These are phyloP conservation scores for Umbelopsis vinacea DNA, from an alignment of 192 early-diverging fungal genomes.

Conservation along the genomic window DNA sequence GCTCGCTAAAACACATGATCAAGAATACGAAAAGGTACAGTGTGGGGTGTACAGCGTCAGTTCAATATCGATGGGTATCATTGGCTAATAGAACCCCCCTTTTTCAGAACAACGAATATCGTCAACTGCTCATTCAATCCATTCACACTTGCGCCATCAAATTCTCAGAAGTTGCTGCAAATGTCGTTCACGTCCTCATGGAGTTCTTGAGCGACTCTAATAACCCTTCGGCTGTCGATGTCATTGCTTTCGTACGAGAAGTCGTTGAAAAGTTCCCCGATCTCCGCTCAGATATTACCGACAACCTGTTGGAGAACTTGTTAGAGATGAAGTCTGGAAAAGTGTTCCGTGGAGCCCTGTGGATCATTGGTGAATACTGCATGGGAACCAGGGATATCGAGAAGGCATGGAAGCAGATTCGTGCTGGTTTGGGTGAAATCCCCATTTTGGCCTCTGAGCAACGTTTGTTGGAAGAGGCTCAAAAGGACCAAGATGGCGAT, in stretches of 20 bases:
- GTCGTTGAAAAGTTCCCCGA: slow-evolving; percentile 96
- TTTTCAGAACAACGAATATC: slow-evolving; percentile 84
- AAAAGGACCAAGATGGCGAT: slow-evolving; percentile 57
- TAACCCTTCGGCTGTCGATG: slow-evolving; percentile 90
- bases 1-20: slow-evolving; percentile 88
- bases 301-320: slow-evolving; percentile 83
- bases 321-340: slow-evolving; percentile 88
- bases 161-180: slow-evolving; percentile 96
- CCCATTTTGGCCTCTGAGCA: slow-evolving; percentile 95
- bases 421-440: slow-evolving; percentile 86
- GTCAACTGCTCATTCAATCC: slow-evolving; percentile 93
- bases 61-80: no score
- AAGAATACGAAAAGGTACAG: slow-evolving; percentile 83
- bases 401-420: slow-evolving; percentile 80
- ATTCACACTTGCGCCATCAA: slow-evolving; percentile 95
- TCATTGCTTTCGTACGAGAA: slow-evolving; percentile 96
- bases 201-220: slow-evolving; percentile 93
- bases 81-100: neutral
- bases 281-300: slow-evolving; percentile 82
- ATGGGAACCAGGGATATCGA: slow-evolving; percentile 80
- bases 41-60: no score
- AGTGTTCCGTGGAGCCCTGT: slow-evolving; percentile 94
- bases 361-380: slow-evolving; percentile 98
- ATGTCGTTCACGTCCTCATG: slow-evolving; percentile 94
- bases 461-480: slow-evolving; percentile 73